These are phyloP conservation scores for Tillandsia fasciculata DNA, from an alignment of 176 grass and related monocot species.

Conservation along the genomic window DNA sequence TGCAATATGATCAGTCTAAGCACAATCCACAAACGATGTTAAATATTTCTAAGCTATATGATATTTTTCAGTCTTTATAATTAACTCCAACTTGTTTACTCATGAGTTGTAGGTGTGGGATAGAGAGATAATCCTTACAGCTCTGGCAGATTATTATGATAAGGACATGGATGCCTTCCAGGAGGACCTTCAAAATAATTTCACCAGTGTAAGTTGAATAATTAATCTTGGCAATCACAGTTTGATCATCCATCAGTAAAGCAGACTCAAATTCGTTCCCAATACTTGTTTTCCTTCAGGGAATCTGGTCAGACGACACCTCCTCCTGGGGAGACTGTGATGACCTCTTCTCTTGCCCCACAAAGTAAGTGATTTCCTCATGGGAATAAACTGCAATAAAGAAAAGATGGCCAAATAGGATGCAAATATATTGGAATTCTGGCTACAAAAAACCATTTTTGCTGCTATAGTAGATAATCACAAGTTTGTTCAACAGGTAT, in stretches of 20 bases:
- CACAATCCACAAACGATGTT: too few species aligned
- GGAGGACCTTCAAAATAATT: conserved; percentile 47
- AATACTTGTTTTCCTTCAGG: conserved; percentile 18
- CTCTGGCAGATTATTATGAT: conserved; percentile 41
- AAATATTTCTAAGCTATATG: too few species aligned
- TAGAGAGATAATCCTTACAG: conserved; percentile 76
- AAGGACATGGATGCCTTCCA: conserved; percentile 55
- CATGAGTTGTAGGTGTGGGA: conserved; percentile 62
- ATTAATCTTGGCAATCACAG: neutral
- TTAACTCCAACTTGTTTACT: too few species aligned
- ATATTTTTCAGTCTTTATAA: neutral
- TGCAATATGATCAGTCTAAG: too few species aligned
- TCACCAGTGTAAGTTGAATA: conserved; percentile 43
- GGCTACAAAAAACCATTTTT: neutral
- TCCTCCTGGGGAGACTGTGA: conserved; percentile 60
- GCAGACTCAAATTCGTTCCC: neutral
- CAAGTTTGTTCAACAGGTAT: conserved; percentile 37
- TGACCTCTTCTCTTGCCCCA: conserved; percentile 56
- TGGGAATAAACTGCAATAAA: neutral
- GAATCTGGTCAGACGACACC: conserved; percentile 41
- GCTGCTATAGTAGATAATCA: neutral
- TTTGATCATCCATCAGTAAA: neutral
- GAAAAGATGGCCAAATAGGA: too few species aligned
- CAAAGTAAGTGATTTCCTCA: conserved; percentile 30
- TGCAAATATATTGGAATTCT: neutral